Evolutionary conservation across 257 asterid genomes (phyloP), one percentile per base, ranked within the genome.

Genomic region (Solanum habrochaites): DNA sequence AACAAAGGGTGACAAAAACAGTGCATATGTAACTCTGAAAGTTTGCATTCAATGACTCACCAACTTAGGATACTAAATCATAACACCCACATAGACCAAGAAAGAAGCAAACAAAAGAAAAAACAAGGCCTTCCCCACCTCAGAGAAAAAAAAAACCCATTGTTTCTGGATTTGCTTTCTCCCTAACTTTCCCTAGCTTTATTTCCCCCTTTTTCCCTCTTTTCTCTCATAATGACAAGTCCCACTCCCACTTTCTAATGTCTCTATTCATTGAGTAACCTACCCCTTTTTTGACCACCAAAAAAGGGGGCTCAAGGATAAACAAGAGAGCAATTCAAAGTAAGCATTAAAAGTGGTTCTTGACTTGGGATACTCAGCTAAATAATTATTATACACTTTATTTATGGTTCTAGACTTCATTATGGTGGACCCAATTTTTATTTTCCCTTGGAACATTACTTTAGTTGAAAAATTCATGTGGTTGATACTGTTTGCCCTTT

Each of bases 151-250:
- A 80, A 27, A 27, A 5, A 13, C 11, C 86, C 78, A 82, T 71
- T 70, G 71, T 77, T 86, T 89, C 70, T 87, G 78, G 88, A 83
- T 86, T 89, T 82, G 27, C 82, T 37, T 10, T 43, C 89, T 73
- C 52, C 60, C 66, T 35, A 73, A 86, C 25, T 6, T 77, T 31
- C 25, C 69, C 83, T 12, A 5, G 6, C 25, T 37, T 58, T 29
- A 6, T 43, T 62, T 20, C 3, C 21, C 45, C 23, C 39, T 6
- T 49, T 83, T 16, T 25, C 27, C 52, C 71, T 77, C 35, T 73
- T 64, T 72, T 87, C 83, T 85, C 87, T 87, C 88, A 90, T 91
- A 86, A 90, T 90, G 91, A 88, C 88, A 70, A 83, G 84, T 86
- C 88, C 87, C 86, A 78, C 88, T 86, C 67, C 88, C 90, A 89